Percentiles rank a stretch among this genome's conserved stretches.
phyloP scores from a whole-genome alignment of 495 filamentous ascomycete genomes.

The Tuber indicum region DNA sequence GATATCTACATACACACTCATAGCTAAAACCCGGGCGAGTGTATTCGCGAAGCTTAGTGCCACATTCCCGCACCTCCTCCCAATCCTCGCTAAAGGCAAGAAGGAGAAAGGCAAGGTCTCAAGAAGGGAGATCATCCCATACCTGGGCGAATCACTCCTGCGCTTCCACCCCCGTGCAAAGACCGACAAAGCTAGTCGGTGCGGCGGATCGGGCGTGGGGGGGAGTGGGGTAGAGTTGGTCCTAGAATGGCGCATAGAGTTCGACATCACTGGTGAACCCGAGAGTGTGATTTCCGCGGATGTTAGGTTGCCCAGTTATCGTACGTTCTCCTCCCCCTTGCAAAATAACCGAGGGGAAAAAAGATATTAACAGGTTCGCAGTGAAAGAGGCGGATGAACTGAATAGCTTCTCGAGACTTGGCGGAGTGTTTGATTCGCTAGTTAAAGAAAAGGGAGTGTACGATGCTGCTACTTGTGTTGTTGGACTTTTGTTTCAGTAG shows the following conservation, averaged over 20 bases:
- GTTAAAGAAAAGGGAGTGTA: slow-evolving; percentile 24
- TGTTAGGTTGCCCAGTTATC: slow-evolving; percentile 25
- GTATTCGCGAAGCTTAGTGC: slow-evolving; percentile 24
- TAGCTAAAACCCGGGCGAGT: slow-evolving; percentile 19
- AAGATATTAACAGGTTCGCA: background rate
- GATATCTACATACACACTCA: slow-evolving; percentile 23
- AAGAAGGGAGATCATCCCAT: slow-evolving; percentile 23
- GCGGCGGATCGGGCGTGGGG: background rate
- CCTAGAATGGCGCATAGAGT: slow-evolving; percentile 19
- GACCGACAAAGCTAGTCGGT: background rate
- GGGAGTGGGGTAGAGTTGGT: slow-evolving; percentile 21
- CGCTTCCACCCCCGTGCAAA: slow-evolving; percentile 6
- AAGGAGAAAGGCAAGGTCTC: background rate
- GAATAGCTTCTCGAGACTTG: slow-evolving; percentile 15
- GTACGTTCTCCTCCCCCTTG: slow-evolving; percentile 28
- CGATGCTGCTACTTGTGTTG: slow-evolving; percentile 24
- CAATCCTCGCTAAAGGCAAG: slow-evolving; percentile 4
- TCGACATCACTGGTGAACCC: slow-evolving; percentile 27
- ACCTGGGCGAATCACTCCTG: slow-evolving; percentile 18
- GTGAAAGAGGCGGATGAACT: slow-evolving; percentile 24
- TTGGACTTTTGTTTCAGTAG: slow-evolving; percentile 26
- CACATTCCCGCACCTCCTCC: slow-evolving; percentile 24
- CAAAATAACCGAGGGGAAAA: background rate
- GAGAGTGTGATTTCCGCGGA: slow-evolving; percentile 29
- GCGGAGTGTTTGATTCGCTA: slow-evolving; percentile 12